A percentile compares a stretch with the other conserved stretches of the same genome.
Conservation (phyloP, 2,329 filamentous ascomycete species). For the Pseudovirgaria hyperparasitica region DNA sequence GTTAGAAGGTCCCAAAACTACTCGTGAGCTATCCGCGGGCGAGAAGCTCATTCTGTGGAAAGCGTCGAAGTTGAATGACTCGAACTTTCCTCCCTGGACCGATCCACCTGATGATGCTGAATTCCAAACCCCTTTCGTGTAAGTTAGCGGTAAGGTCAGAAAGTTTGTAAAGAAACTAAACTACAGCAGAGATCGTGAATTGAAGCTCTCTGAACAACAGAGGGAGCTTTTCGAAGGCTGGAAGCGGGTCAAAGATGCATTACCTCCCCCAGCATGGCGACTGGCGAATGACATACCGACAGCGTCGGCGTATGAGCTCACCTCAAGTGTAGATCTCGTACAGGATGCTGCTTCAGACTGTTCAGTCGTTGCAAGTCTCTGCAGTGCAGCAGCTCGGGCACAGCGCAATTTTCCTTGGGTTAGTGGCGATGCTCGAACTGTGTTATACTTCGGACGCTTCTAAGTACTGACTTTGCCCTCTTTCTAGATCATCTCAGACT, state of each 20-base stretch:
- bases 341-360: slow-evolving; percentile 95
- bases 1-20: slow-evolving; percentile 37
- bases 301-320: slow-evolving; percentile 50
- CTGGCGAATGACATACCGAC: too few species aligned
- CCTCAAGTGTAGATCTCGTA: slow-evolving; percentile 61
- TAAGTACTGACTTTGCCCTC: neutral
- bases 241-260: slow-evolving; percentile 61
- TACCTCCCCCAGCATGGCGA: slow-evolving; percentile 34
- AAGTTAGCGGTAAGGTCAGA: too few species aligned
- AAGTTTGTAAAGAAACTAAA: too few species aligned
- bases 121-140: too few species aligned
- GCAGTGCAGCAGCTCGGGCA: slow-evolving; percentile 61
- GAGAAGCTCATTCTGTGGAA: slow-evolving; percentile 68
- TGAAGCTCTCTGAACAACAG: slow-evolving; percentile 65
- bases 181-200: slow-evolving; percentile 50
- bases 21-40: slow-evolving; percentile 48
- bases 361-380: slow-evolving; percentile 91
- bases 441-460: slow-evolving; percentile 1
- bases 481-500: slow-evolving; percentile 51
- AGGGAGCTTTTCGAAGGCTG: slow-evolving; percentile 67
- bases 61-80: slow-evolving; percentile 69
- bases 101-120: slow-evolving; percentile 44
- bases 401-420: slow-evolving; percentile 58
- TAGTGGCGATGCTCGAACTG: slow-evolving; percentile 18
- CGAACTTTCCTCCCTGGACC: slow-evolving; percentile 79